These are phyloP conservation scores for Gossypium schwendimanii DNA, from an alignment of 441 rosid species.

Conservation along the genomic window DNA sequence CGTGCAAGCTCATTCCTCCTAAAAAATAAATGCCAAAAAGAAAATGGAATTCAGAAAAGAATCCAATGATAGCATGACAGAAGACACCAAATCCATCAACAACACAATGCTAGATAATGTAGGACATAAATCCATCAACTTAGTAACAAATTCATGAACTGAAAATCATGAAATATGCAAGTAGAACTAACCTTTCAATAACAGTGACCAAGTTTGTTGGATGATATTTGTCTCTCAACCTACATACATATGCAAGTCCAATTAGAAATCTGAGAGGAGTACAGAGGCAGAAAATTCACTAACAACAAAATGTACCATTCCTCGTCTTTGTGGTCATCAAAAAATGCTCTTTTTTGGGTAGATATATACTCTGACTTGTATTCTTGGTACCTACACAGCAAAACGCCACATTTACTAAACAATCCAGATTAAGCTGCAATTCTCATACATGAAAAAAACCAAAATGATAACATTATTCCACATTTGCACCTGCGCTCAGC, in stretches of 20 bases:
- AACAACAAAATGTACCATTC: slow-evolving; percentile 54
- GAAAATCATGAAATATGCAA: neutral
- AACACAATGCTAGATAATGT: neutral
- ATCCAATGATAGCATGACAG: neutral
- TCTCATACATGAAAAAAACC: neutral
- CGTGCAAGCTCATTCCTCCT: slow-evolving; percentile 92
- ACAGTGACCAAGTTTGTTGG: slow-evolving; percentile 78
- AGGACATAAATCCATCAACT: neutral
- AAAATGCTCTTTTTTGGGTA: slow-evolving; percentile 79
- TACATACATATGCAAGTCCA: slow-evolving; percentile 27
- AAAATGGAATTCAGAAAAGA: neutral
- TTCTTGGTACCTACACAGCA: slow-evolving; percentile 78
- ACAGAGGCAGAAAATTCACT: neutral
- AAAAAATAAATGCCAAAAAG: slow-evolving; percentile 13
- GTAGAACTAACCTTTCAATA: slow-evolving; percentile 61
- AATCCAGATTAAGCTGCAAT: neutral
- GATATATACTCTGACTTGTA: slow-evolving; percentile 84
- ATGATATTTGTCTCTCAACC: slow-evolving; percentile 92
- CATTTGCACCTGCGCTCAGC: slow-evolving; percentile 83
- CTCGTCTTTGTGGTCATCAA: slow-evolving; percentile 79
- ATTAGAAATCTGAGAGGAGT: slow-evolving; percentile 20
- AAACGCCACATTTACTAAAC: slow-evolving; percentile 2
- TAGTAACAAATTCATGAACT: neutral
- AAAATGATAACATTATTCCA: slow-evolving; percentile 9
- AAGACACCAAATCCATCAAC: neutral